These are phyloP conservation scores for Tephrocybe sp. DNA, from an alignment of 768 basidiomycete species.

Conservation along the genomic window DNA sequence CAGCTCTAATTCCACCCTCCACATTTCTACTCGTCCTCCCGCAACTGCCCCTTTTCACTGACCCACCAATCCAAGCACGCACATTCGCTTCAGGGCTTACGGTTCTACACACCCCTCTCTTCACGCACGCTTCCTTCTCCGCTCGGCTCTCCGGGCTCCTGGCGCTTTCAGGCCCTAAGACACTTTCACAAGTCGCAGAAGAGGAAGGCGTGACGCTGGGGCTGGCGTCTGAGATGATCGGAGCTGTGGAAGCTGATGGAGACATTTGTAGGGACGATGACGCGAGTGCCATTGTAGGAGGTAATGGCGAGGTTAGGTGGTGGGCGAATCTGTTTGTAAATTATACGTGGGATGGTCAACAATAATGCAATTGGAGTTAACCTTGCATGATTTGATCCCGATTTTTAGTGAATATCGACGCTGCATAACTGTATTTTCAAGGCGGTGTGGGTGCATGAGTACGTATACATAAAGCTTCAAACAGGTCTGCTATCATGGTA, in stretches of 20 bases:
- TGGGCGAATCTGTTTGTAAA: conserved; percentile 62
- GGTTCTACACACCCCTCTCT: conserved; percentile 83
- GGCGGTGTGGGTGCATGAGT: no score
- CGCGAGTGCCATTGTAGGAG: conserved; percentile 34
- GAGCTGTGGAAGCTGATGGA: conserved; percentile 67
- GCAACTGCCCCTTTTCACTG: conserved; percentile 60
- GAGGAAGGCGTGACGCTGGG: conserved; percentile 72
- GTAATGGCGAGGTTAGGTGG: conserved; percentile 63
- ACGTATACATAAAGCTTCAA: no score
- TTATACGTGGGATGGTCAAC: conserved; percentile 77
- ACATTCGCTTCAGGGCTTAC: conserved; percentile 71
- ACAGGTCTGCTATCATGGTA: no score
- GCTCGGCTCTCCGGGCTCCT: conserved; percentile 60
- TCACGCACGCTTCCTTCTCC: conserved; percentile 64
- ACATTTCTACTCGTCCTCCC: conserved; percentile 79
- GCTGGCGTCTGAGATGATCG: conserved; percentile 76
- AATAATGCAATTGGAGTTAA: no score
- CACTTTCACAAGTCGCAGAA: conserved; percentile 67
- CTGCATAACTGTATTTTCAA: no score
- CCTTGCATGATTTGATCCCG: no score
- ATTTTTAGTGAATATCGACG: no score
- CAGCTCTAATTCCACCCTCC: conserved; percentile 87
- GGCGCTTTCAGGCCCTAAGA: conserved; percentile 46
- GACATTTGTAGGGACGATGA: conserved; percentile 77
- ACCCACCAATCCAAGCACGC: conserved; percentile 64